Evolutionary conservation across 306 rosid species (phyloP).

Genomic region (Quercus suber): DNA sequence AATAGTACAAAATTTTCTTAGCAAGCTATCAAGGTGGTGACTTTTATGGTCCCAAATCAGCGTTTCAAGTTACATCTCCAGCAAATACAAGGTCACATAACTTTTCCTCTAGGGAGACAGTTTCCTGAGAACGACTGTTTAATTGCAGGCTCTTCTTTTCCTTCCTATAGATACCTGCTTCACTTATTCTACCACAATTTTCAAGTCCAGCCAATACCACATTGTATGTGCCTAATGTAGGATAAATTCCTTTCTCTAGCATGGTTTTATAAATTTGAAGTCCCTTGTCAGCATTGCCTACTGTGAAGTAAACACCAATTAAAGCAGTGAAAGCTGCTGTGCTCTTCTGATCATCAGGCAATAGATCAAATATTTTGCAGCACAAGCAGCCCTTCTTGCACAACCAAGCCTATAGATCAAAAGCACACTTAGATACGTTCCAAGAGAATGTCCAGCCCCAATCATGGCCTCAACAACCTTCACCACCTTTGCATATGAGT

Average conservation of each 20-base stretch:
- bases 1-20: not conserved
- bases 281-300: conserved; percentile 56
- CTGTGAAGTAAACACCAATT: conserved; percentile 57
- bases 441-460: conserved; percentile 63
- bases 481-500: conserved; percentile 40
- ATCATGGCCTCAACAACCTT: conserved; percentile 53
- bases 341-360: conserved; percentile 66
- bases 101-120: conserved; percentile 41
- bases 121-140: conserved; percentile 27
- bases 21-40: conserved; percentile 12
- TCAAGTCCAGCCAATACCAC: conserved; percentile 54
- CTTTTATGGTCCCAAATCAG: not conserved
- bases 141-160: conserved; percentile 51
- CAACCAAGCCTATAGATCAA: conserved; percentile 56
- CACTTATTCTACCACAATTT: conserved; percentile 51
- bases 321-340: conserved; percentile 76
- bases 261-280: conserved; percentile 52
- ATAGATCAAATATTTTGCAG: conserved; percentile 48
- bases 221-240: conserved; percentile 61
- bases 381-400: conserved; percentile 53
- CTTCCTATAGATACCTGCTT: conserved; percentile 52
- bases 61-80: conserved; percentile 30
- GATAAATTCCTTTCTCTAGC: conserved; percentile 49
- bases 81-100: conserved; percentile 69
- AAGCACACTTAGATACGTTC: conserved; percentile 55